phyloP scores from a whole-genome alignment of 768 basidiomycete species.

The Suillus weaverae region DNA sequence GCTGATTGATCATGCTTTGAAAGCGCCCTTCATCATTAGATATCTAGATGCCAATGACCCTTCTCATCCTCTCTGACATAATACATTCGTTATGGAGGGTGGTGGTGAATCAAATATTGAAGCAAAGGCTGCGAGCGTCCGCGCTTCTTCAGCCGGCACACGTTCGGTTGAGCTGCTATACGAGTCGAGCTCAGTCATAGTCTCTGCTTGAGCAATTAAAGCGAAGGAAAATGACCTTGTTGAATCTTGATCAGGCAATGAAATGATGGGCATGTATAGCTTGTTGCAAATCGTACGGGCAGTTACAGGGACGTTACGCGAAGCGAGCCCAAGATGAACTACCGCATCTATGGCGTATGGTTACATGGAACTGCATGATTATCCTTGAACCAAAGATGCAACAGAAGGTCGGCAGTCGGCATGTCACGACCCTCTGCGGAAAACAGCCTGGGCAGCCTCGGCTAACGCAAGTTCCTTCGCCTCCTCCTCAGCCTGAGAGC shows the following conservation, averaged over 20 bases:
- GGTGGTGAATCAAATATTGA: background rate
- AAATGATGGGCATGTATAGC: background rate
- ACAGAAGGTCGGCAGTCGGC: background rate
- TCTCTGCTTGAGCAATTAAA: no score
- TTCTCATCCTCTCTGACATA: background rate
- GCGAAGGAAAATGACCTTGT: background rate
- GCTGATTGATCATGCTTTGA: background rate
- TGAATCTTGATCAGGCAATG: no score
- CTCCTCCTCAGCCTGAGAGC: conserved; percentile 24
- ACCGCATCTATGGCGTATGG: background rate
- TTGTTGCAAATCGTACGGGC: background rate
- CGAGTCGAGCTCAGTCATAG: background rate
- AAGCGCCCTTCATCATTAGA: background rate
- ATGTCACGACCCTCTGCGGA: conserved; percentile 18
- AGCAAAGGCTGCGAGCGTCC: no score
- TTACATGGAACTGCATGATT: background rate
- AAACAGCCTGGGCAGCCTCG: conserved; percentile 30
- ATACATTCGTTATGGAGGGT: background rate
- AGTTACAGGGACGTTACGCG: background rate
- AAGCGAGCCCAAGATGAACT: background rate
- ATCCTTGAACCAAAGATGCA: background rate
- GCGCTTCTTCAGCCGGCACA: background rate
- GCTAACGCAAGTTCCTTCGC: conserved; percentile 31
- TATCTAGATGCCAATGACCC: no score
- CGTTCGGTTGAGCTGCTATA: no score